Base-by-base conservation (phyloP, 257 asterid genomes). In the Anisodus tanguticus region DNA sequence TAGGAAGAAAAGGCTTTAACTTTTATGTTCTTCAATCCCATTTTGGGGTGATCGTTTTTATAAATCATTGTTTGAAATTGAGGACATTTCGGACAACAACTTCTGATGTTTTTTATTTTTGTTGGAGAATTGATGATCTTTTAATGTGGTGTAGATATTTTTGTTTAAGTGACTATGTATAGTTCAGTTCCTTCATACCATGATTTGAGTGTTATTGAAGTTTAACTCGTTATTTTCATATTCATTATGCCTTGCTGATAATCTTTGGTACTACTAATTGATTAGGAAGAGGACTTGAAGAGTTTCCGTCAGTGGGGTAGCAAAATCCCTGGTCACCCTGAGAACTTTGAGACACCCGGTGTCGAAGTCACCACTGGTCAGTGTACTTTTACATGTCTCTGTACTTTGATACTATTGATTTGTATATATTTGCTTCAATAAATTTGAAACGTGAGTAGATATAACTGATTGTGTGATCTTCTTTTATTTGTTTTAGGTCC, bases 301-400 rank as follows among this genome's bases (percentile, higher is more conserved):
- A 77, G 70, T 58, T 92, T 93, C 86, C 94, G 97, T 22, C 95
- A 93, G 83, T 93, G 97, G 97, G 97, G 88, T 86, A 92, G 97
- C 87, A 90, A n/a, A 84, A 90, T 96, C 17, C 97, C 97, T 0
- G 97, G 97, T 81, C 97, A 93, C 85, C 97, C 97, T 0, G 97
- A 93, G 90, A 92, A 93, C 88, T 92, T 91, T 77, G 97, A 92
- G 91, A 93, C 97, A 19, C 90, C 92, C 62, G 97, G 97, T 62
- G 90, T 93, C 74, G 93, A 93, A 91, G 92, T 94, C 80, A 93
- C 97, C 39, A 93, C 97, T 31, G 96, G 97, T 93, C 54, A 82
- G 81, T 76, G 8, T 76, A 76, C 19, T 49, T n/a, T 45, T 8
- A 43, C 43, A 11, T 45, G 58, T 45, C 58, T 22, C 5, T 71